phyloP scores from a whole-genome alignment of 2,329 filamentous ascomycete genomes.

The Fusarium foetens region DNA sequence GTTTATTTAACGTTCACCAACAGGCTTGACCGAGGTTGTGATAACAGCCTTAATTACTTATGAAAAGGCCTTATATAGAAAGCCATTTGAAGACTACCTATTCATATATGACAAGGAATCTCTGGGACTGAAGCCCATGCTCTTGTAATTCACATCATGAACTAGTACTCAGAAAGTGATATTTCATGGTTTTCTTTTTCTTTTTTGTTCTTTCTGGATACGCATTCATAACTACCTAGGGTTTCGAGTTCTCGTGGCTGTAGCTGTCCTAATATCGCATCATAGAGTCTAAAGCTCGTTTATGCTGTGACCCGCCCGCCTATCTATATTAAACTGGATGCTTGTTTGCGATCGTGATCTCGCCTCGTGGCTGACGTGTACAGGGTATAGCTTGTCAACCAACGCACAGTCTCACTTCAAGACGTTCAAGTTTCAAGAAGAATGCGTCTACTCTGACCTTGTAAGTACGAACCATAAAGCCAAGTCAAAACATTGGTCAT shows the following conservation, averaged over 20 bases:
- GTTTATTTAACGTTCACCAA: neutral
- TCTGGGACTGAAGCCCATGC: neutral
- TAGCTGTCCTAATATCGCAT: neutral
- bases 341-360: conserved; percentile 14
- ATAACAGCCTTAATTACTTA: neutral
- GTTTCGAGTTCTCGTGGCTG: neutral
- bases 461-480: neutral
- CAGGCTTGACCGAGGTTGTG: neutral
- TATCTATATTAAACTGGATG: neutral
- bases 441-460: neutral
- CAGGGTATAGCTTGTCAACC: conserved; percentile 12
- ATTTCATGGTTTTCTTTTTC: too few relatives aligned
- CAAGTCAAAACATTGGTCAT: neutral
- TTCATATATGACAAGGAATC: neutral
- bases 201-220: neutral
- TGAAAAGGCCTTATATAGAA: neutral
- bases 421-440: neutral
- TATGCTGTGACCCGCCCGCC: neutral
- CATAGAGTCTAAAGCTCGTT: neutral
- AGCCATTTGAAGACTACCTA: neutral
- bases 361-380: conserved; percentile 8
- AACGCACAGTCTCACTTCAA: conserved; percentile 1
- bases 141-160: too few relatives aligned
- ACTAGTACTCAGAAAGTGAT: too few relatives aligned
- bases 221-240: neutral